A percentile compares a stretch with the other conserved stretches of the same genome.
Evolutionary conservation across 2,329 filamentous ascomycete species (phyloP).

Genomic region (Pseudogymnoascus sp.): DNA sequence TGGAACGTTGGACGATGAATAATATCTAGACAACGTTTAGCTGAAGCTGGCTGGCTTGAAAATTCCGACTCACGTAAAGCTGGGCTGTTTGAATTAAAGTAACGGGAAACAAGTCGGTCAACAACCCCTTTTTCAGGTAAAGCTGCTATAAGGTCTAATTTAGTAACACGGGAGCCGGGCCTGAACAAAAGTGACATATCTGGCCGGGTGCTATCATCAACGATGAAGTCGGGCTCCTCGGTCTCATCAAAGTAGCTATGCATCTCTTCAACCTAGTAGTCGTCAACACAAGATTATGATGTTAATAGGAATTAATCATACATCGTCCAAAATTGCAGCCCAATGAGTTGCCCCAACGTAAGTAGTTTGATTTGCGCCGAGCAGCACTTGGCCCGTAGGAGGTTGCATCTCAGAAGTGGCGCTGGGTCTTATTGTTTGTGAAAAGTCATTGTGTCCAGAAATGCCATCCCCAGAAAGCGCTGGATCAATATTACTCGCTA

Average conservation of each 20-base stretch:
- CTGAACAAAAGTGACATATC: constrained; percentile 32
- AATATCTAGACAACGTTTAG: constrained; percentile 33
- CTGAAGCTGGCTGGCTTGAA: neutral
- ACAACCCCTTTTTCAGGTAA: constrained; percentile 40
- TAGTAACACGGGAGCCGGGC: constrained; percentile 31
- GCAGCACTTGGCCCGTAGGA: constrained; percentile 36
- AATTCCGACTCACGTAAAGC: constrained; percentile 37
- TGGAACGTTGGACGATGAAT: constrained; percentile 46
- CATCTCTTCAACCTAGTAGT: constrained; percentile 47
- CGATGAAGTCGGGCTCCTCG: constrained; percentile 22
- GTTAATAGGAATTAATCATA: constrained; percentile 28
- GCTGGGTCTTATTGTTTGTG: constrained; percentile 12
- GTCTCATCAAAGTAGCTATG: constrained; percentile 45
- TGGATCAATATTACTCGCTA: neutral
- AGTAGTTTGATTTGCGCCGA: constrained; percentile 35
- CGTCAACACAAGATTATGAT: neutral
- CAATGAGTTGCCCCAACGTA: constrained; percentile 54
- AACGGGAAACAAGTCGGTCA: constrained; percentile 44
- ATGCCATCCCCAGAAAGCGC: neutral
- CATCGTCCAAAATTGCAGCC: constrained; percentile 52
- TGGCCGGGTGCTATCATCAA: constrained; percentile 28
- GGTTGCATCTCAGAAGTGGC: constrained; percentile 14
- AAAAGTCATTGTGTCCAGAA: neutral
- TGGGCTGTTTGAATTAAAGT: constrained; percentile 45
- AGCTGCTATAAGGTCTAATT: constrained; percentile 38